Evolutionary conservation across 2,329 filamentous ascomycete species (phyloP), one percentile per base, ranked within the genome.

Genomic region (Colletotrichum neosansevieriae): DNA sequence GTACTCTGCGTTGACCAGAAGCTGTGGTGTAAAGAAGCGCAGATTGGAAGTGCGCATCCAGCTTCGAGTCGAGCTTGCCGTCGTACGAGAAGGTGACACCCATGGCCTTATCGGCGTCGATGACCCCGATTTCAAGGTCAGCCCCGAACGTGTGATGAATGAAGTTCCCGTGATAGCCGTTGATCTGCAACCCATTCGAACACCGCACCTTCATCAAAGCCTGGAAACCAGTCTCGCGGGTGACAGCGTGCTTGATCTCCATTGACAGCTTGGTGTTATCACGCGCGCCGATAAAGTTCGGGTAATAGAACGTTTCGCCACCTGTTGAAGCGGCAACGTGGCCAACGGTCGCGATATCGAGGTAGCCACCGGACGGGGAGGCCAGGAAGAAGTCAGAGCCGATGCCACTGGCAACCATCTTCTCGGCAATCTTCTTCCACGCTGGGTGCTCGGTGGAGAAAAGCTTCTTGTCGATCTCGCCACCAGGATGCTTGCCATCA

Each of bases 121-220:
- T 90, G 58, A 92, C 89, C 32, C 96, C 96, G 74, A 99, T 93
- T 77, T 99, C 94, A 50, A 99, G 87, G 79, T 99, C 96, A 3
- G 94, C 94, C 11, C 94, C 94, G 76, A 97, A 97, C 0, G 93
- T 96, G 80, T 98, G 94, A 76, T 99, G 96, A 58, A 97, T 88
- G 77, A 98, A 99, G 81, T 97, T 97, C 73, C 96, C 96, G 75
- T 97, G 94, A 76, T 99, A 99, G n/a, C 89, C 89, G 15, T 93
- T 90, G 15, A 99, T 92, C 77, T 99, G 96, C 59, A 99, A 85
- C 17, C 96, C 96, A 74, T 97, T 99, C 17, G 94, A 98, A 82
- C 96, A 99, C 70, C 96, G 92, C 66, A 99, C 95, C 84, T 99
- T 99, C 93, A 99, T 97, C 73, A 99, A 84, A 19, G 94, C 94